phyloP scores from a whole-genome alignment of 805 yeast genomes.

The Candida golubevii region DNA sequence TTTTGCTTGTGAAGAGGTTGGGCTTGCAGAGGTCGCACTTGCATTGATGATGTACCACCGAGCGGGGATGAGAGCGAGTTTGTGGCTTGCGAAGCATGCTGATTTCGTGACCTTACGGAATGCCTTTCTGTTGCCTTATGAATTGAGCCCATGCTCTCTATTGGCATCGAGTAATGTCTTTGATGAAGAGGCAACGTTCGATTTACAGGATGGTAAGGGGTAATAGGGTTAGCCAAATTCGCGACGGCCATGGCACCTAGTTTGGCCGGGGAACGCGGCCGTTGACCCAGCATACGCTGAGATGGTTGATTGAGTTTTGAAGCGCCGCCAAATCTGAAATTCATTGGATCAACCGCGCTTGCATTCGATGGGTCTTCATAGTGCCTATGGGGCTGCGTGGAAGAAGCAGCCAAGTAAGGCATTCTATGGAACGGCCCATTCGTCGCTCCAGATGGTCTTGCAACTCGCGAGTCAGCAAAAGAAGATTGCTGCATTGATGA shows the following conservation, averaged over 20 bases:
- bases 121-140: slow-evolving; percentile 3
- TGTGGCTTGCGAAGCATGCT: neutral
- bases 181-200: slow-evolving; percentile 28
- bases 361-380: slow-evolving; percentile 24
- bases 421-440: slow-evolving; percentile 5
- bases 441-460: neutral
- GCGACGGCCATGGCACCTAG: slow-evolving; percentile 73
- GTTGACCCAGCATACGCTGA: slow-evolving; percentile 15
- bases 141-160: slow-evolving; percentile 14
- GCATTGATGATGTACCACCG: slow-evolving; percentile 33
- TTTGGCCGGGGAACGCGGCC: slow-evolving; percentile 64
- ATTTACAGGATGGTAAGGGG: slow-evolving; percentile 26
- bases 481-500: neutral
- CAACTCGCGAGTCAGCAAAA: neutral
- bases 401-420: slow-evolving; percentile 7
- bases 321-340: slow-evolving; percentile 35
- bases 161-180: slow-evolving; percentile 42
- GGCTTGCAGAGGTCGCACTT: slow-evolving; percentile 40
- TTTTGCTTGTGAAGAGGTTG: slow-evolving; percentile 36
- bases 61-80: slow-evolving; percentile 14
- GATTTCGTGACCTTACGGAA: slow-evolving; percentile 1
- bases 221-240: slow-evolving; percentile 33
- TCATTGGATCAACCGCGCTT: slow-evolving; percentile 30
- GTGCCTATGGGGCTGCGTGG: slow-evolving; percentile 3
- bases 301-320: slow-evolving; percentile 10